phyloP scores from a whole-genome alignment of 2,329 filamentous ascomycete species.

The Pseudopyricularia javanii region DNA sequence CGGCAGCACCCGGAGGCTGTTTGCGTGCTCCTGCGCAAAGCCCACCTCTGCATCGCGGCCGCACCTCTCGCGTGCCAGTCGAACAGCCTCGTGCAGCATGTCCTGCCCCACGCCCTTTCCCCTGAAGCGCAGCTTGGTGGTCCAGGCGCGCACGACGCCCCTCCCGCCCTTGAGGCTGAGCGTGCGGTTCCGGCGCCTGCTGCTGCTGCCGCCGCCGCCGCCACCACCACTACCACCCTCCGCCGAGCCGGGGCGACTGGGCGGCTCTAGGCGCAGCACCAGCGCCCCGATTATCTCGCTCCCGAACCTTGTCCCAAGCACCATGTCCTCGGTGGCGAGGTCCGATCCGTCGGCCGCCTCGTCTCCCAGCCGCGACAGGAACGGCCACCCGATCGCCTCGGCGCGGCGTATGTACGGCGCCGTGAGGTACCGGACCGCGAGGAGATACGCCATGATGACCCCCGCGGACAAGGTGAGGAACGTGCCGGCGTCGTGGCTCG shows the following conservation, averaged over 20 bases:
- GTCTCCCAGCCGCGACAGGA: conserved; percentile 16
- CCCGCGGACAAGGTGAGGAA: conserved; percentile 42
- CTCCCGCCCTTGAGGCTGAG: conserved; percentile 41
- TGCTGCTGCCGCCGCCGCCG: neutral
- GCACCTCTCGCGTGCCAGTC: conserved; percentile 53
- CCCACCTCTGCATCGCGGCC: conserved; percentile 55
- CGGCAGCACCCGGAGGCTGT: conserved; percentile 53
- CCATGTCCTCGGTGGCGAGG: conserved; percentile 29
- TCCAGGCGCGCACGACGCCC: conserved; percentile 73
- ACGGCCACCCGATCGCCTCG: conserved; percentile 40
- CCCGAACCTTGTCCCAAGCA: conserved; percentile 57
- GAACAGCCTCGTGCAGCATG: conserved; percentile 62
- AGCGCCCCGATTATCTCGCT: conserved; percentile 58
- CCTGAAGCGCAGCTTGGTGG: conserved; percentile 57
- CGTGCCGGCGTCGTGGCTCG: conserved; percentile 37
- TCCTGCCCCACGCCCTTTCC: conserved; percentile 59
- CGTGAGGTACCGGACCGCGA: conserved; percentile 47
- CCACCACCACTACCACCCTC: neutral
- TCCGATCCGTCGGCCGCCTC: neutral
- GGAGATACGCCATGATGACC: conserved; percentile 49
- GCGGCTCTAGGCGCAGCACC: conserved; percentile 51
- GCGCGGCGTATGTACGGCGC: conserved; percentile 51
- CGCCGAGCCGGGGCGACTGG: conserved; percentile 1
- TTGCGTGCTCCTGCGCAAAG: conserved; percentile 69
- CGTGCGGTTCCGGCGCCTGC: conserved; percentile 21